Percentiles rank a stretch among this genome's conserved stretches.
These are phyloP conservation scores for Thielaviopsis populi DNA, from an alignment of 2,329 filamentous ascomycete genomes.

Conservation along the genomic window DNA sequence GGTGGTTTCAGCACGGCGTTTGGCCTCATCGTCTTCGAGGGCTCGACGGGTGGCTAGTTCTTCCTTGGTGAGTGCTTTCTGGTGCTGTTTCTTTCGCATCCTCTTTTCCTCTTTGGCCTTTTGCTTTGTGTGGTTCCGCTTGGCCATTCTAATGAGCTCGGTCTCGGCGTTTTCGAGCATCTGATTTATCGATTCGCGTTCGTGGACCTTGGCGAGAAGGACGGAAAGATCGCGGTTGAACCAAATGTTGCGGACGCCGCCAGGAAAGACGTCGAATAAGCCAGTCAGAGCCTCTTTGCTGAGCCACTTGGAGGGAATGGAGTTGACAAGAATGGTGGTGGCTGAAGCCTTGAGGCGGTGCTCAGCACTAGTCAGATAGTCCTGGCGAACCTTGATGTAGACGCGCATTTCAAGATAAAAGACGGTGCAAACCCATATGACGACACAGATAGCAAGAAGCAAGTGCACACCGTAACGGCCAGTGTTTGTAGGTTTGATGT, in stretches of 20 bases:
- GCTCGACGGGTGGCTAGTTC: slow-evolving; percentile 34
- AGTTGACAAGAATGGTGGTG: slow-evolving; percentile 84
- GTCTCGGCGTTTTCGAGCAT: slow-evolving; percentile 72
- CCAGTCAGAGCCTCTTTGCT: slow-evolving; percentile 65
- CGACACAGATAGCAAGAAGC: slow-evolving; percentile 58
- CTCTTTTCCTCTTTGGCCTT: slow-evolving; percentile 49
- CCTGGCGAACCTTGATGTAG: slow-evolving; percentile 86
- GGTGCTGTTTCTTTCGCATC: slow-evolving; percentile 37
- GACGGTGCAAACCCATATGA: slow-evolving; percentile 73
- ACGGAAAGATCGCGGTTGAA: slow-evolving; percentile 80
- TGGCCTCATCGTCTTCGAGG: slow-evolving; percentile 35
- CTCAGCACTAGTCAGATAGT: slow-evolving; percentile 86
- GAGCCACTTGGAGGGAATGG: slow-evolving; percentile 83
- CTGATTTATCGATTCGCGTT: slow-evolving; percentile 54
- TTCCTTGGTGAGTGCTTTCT: slow-evolving; percentile 35
- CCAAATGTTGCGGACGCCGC: slow-evolving; percentile 91
- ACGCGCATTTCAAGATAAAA: slow-evolving; percentile 75
- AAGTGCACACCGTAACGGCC: slow-evolving; percentile 72
- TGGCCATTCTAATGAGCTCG: slow-evolving; percentile 63
- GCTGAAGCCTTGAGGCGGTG: slow-evolving; percentile 87
- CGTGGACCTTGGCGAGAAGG: slow-evolving; percentile 68
- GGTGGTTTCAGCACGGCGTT: slow-evolving; percentile 33
- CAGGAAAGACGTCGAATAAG: slow-evolving; percentile 90
- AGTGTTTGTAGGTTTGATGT: slow-evolving; percentile 52
- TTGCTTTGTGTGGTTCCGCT: slow-evolving; percentile 62